These are phyloP conservation scores for Kalmanozyma brasiliensis DNA, from an alignment of 1,284 basidiomycete genomes.

Conservation along the genomic window DNA sequence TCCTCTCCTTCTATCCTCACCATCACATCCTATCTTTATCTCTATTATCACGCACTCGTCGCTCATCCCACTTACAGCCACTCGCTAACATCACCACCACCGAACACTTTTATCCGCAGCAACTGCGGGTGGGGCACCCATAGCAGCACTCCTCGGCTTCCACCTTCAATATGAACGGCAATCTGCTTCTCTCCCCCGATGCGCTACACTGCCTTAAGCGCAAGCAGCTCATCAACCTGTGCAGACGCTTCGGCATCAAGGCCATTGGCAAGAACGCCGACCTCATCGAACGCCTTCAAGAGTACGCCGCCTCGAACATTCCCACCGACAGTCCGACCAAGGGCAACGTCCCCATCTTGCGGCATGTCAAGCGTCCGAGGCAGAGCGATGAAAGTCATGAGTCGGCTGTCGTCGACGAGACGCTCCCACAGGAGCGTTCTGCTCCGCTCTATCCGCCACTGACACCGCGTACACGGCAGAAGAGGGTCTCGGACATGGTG, in stretches of 20 bases:
- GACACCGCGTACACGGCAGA: constrained; percentile 37
- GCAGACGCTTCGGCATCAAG: constrained; percentile 51
- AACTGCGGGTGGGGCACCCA: constrained; percentile 11
- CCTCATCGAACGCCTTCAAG: constrained; percentile 42
- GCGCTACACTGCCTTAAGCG: constrained; percentile 56
- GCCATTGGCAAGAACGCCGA: constrained; percentile 50
- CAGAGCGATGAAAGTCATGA: constrained; percentile 37
- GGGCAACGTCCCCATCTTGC: constrained; percentile 39
- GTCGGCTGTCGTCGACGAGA: constrained; percentile 17
- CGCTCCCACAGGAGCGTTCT: background rate
- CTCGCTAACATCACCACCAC: constrained; percentile 2
- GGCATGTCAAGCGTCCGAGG: constrained; percentile 42
- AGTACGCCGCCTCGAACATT: constrained; percentile 45
- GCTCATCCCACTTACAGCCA: too few relatives aligned
- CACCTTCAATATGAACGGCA: constrained; percentile 24
- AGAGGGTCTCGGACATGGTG: constrained; percentile 34
- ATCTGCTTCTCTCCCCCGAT: constrained; percentile 49
- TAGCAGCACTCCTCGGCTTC: constrained; percentile 3
- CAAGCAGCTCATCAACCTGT: constrained; percentile 56
- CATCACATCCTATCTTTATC: background rate
- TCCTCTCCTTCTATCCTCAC: background rate
- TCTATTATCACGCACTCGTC: background rate
- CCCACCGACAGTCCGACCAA: constrained; percentile 39
- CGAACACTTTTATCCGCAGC: background rate
- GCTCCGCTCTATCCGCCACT: constrained; percentile 11